Base-by-base conservation (phyloP, 148 eudicot genomes). In the Cornus florida region DNA sequence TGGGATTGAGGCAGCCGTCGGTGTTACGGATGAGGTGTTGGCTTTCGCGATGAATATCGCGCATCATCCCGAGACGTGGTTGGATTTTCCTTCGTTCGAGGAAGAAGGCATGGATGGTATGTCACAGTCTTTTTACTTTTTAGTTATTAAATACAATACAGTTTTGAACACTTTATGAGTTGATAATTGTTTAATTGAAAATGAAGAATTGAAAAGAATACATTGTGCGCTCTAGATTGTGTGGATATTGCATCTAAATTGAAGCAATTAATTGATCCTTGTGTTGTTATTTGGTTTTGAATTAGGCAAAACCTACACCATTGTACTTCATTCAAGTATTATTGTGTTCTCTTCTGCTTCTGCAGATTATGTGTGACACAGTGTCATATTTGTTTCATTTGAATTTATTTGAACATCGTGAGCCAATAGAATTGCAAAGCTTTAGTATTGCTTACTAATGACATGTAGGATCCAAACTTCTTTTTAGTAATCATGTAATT, bases 11-110 rank as follows among this genome's bases (percentile, higher is more conserved):
- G 78, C 78, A 16, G 93, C 87, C 12, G 87, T 86, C 17, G 97
- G 98, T 10, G 75, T 94, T 35, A 94, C 95, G 12, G 97, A 94
- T 77, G 98, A 94, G 82, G 95, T 89, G 6, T 90, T 94, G 90
- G 88, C 92, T 19, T 94, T 94, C 70, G 95, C 97, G 22, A 91
- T 84, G 81, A 91, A 94, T 77, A 90, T 92, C 68, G 97, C 89
- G 13, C 97, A 91, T 86, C 98, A 94, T 86, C 98, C 98, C 3
- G 98, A 94, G 83, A 94, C 98, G 20, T 94, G 98, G 98, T 77
- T 94, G 81, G 97, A 94, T 83, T 94, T 91, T 83, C 97, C 98
- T 3, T 56, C 91, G 67, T 87, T 86, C 10, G 97, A 94, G 50
- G 98, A 94, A 35, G 98, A 94, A 46, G 92, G 68, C 62, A 81